Conservation (phyloP, 2,329 filamentous ascomycete species). For the Colletotrichum acutatum region DNA sequence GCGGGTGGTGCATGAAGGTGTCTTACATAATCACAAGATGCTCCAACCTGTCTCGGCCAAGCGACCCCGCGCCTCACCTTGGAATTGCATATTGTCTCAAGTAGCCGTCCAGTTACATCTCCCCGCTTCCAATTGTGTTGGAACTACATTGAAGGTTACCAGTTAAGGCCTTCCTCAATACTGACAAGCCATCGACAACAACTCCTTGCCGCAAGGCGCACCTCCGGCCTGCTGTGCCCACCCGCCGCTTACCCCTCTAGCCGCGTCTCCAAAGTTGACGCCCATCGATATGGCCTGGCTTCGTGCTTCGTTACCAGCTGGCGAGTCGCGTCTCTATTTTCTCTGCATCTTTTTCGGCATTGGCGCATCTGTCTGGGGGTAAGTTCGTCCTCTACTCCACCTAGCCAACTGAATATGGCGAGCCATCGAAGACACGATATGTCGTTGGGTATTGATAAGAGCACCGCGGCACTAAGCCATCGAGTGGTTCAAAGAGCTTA, state of each 20-base stretch:
- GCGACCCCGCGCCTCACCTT: background rate
- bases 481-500: background rate
- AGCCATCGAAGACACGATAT: background rate
- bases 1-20: background rate
- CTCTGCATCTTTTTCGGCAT: conserved; percentile 64
- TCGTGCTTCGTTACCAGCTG: conserved; percentile 23
- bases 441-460: background rate
- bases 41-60: background rate
- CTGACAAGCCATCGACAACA: background rate
- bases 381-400: conserved; percentile 32
- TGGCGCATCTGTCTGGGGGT: conserved; percentile 69
- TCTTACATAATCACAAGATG: conserved; percentile 5
- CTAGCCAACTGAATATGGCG: background rate
- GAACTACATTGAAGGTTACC: background rate
- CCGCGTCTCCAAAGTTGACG: background rate
- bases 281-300: conserved; percentile 38
- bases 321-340: conserved; percentile 53
- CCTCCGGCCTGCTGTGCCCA: background rate
- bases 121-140: background rate
- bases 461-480: background rate
- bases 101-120: background rate
- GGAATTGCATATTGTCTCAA: background rate
- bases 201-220: background rate
- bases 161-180: background rate
- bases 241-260: background rate